These are phyloP conservation scores for Withania somnifera DNA, from an alignment of 305 asterid genomes.

Conservation along the genomic window DNA sequence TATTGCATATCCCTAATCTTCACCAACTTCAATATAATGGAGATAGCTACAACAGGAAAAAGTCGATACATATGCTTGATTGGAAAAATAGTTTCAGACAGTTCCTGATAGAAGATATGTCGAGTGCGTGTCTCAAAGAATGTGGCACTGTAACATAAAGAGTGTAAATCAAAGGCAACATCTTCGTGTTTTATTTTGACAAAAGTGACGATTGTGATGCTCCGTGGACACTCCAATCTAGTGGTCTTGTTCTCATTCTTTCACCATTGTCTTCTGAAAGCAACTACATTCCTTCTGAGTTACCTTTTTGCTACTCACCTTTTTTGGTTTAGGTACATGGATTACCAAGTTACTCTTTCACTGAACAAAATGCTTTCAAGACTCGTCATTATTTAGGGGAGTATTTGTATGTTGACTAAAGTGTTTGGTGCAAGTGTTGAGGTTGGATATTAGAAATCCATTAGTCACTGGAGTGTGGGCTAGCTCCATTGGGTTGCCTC, in stretches of 20 bases:
- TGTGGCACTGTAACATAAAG: conserved; percentile 16
- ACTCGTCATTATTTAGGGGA: conserved; percentile 12
- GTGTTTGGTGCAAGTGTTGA: conserved; percentile 9
- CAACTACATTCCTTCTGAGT: conserved; percentile 3
- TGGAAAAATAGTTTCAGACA: conserved; percentile 14
- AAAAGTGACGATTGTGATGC: conserved; percentile 9
- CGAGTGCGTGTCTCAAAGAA: not conserved
- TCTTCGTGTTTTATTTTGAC: conserved; percentile 14
- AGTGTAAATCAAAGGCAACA: conserved; percentile 6
- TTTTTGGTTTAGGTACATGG: conserved; percentile 30
- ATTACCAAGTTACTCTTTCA: conserved; percentile 12
- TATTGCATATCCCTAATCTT: not conserved
- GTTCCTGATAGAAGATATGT: not conserved
- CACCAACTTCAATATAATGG: not conserved
- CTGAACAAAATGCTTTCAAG: conserved; percentile 9
- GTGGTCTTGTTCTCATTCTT: conserved; percentile 13
- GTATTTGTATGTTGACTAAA: not conserved
- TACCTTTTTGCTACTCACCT: conserved; percentile 3
- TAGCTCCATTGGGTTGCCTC: not conserved
- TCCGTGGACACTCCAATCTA: conserved; percentile 20
- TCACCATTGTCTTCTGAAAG: conserved; percentile 5
- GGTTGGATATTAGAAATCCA: conserved; percentile 12
- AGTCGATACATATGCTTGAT: conserved; percentile 7
- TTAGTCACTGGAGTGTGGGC: conserved; percentile 18
- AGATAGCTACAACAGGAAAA: not conserved